These are phyloP conservation scores for Ogataea haglerorum DNA, from an alignment of 805 yeast genomes.

Conservation along the genomic window DNA sequence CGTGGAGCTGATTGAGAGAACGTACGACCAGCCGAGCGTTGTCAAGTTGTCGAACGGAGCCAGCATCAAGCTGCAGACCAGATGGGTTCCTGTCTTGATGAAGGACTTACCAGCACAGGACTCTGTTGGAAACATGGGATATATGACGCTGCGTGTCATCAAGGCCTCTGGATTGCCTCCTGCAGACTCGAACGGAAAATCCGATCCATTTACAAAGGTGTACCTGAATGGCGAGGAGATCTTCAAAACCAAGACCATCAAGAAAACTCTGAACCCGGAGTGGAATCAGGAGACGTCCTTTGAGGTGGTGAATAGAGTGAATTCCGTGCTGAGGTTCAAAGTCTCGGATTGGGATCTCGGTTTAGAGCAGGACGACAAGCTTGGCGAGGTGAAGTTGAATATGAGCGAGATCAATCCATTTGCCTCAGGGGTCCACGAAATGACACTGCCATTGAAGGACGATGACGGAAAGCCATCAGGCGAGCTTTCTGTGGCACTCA, in stretches of 20 bases:
- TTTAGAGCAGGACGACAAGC: slow-evolving; percentile 74
- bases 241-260: slow-evolving; percentile 73
- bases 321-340: slow-evolving; percentile 53
- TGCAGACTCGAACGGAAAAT: slow-evolving; percentile 89
- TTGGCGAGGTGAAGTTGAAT: slow-evolving; percentile 62
- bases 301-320: slow-evolving; percentile 58
- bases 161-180: slow-evolving; percentile 69
- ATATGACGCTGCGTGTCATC: slow-evolving; percentile 54
- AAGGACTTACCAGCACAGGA: slow-evolving; percentile 68
- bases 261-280: slow-evolving; percentile 85
- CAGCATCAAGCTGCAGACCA: slow-evolving; percentile 51
- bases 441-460: slow-evolving; percentile 49
- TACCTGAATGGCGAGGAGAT: slow-evolving; percentile 61
- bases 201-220: slow-evolving; percentile 84
- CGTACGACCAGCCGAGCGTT: slow-evolving; percentile 59
- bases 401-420: slow-evolving; percentile 61
- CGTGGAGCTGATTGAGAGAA: slow-evolving; percentile 55
- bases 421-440: slow-evolving; percentile 40
- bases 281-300: slow-evolving; percentile 73
- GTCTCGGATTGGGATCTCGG: slow-evolving; percentile 94
- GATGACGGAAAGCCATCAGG: slow-evolving; percentile 61
- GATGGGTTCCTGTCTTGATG: slow-evolving; percentile 75
- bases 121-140: slow-evolving; percentile 71
- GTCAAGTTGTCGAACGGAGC: slow-evolving; percentile 44
- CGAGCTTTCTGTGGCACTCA: slow-evolving; percentile 50